Evolutionary conservation across 306 rosid genomes (phyloP), one percentile per base, ranked within the genome.

Genomic region (Purshia tridentata): DNA sequence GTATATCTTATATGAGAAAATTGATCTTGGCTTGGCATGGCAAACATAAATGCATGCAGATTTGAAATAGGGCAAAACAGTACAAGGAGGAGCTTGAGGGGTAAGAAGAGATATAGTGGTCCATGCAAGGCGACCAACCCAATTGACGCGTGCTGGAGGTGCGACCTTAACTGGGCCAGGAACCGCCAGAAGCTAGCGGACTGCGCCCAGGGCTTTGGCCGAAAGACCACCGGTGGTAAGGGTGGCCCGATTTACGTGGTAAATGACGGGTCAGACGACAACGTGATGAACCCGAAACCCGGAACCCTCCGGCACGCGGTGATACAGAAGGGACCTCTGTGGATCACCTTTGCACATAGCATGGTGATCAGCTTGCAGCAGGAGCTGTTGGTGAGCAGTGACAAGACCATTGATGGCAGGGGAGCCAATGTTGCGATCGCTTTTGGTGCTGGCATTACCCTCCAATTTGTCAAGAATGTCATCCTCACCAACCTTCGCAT

Each of bases 131-230:
- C 90, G 15, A 87, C 93, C 12, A 93, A 93, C 72, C 97, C 98
- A 44, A 88, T 93, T 1, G 98, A 90, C 15, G 75, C 82, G 20
- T 92, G 98, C 73, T 92, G 97, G 97, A 86, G 97, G 72, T 92
- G 97, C 15, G 88, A 90, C 76, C 84, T 81, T 4, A 70, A 90
- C 9, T 93, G 96, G 98, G 89, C 84, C 3, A 1, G 51, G 0
- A 58, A 93, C 81, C 78, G 98, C 13, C 82, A 90, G 75, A 87
- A 70, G 71, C 77, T 92, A 0, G 89, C 86, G 2, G 74, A 73
- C 44, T 92, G 97, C 15, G 89, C 35, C 3, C 82, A 46, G 15
- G 97, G 98, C 9, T 92, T 92, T 1, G 98, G 97, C 11, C 77
- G 70, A 40, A 75, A 72, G 75, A 80, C 96, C 5, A 48, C 22